phyloP scores from a whole-genome alignment of 2,329 filamentous ascomycete genomes.

The Penicillium sp. region DNA sequence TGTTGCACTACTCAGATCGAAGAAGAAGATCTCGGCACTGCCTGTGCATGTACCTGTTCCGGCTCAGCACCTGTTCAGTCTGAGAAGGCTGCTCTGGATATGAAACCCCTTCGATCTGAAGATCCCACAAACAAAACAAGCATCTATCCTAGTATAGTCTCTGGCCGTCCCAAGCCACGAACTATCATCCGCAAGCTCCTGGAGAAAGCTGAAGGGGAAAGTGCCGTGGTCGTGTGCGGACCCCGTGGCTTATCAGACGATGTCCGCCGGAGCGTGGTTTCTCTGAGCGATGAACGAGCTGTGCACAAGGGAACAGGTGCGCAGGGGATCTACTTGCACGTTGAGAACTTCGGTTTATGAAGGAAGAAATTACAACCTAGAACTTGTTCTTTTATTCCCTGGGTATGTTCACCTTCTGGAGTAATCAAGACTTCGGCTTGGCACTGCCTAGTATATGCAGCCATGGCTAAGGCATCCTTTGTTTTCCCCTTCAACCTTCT shows the following conservation, averaged over 20 bases:
- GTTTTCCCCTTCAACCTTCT: no score
- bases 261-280: constrained; percentile 48
- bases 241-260: constrained; percentile 48
- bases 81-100: constrained; percentile 5
- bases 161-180: constrained; percentile 46
- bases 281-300: constrained; percentile 55
- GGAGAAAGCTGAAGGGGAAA: constrained; percentile 54
- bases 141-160: constrained; percentile 26
- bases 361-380: background rate
- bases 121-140: background rate
- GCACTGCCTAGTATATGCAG: background rate
- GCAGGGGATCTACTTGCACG: constrained; percentile 55
- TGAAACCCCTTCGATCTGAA: background rate
- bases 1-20: constrained; percentile 45
- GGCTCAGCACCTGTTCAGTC: constrained; percentile 14
- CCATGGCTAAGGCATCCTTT: background rate
- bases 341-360: constrained; percentile 48
- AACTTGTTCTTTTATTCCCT: background rate
- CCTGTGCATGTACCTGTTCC: constrained; percentile 34
- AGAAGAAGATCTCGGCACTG: constrained; percentile 35
- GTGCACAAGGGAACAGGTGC: constrained; percentile 60
- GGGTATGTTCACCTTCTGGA: background rate
- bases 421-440: background rate
- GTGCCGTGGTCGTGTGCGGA: constrained; percentile 55
- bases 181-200: constrained; percentile 48